A percentile compares a stretch with the other conserved stretches of the same genome.
Conservation (phyloP, 306 rosid species). For the Cucumis hystrix region DNA sequence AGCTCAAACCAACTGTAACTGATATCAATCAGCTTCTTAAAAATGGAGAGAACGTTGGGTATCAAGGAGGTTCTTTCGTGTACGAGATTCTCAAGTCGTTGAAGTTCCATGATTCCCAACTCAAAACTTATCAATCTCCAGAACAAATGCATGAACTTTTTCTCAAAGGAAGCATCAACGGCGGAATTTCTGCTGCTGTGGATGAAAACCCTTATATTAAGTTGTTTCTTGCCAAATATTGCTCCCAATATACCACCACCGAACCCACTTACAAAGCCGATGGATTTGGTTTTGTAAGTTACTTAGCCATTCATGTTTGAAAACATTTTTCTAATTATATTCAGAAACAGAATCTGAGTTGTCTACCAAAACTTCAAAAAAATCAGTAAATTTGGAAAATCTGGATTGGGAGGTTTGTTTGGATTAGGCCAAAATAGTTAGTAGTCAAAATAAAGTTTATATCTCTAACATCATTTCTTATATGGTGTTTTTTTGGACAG, state of each 20-base stretch:
- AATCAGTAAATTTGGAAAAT: no score
- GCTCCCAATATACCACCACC: conserved; percentile 31
- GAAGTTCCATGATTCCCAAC: conserved; percentile 24
- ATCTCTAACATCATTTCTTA: no score
- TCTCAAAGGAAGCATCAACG: conserved; percentile 26
- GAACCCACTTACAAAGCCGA: conserved; percentile 30
- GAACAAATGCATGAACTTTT: conserved; percentile 33
- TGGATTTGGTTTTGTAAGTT: conserved; percentile 60
- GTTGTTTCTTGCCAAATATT: conserved; percentile 19
- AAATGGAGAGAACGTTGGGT: conserved; percentile 35
- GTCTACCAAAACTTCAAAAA: no score
- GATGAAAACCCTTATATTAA: conserved; percentile 35
- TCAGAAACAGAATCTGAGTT: no score
- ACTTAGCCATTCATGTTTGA: neutral
- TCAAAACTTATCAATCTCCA: conserved; percentile 8
- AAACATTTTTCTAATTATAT: no score
- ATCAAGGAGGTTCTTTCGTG: conserved; percentile 28
- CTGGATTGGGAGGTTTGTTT: no score
- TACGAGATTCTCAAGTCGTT: conserved; percentile 15
- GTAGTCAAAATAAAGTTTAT: no score
- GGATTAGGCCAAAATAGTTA: no score
- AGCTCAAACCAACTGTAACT: conserved; percentile 28
- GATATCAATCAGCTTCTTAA: conserved; percentile 22
- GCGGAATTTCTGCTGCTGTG: conserved; percentile 42
- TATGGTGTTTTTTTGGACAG: neutral